Conservation (phyloP, 495 filamentous ascomycete genomes). For the Lophium mytilinum region DNA sequence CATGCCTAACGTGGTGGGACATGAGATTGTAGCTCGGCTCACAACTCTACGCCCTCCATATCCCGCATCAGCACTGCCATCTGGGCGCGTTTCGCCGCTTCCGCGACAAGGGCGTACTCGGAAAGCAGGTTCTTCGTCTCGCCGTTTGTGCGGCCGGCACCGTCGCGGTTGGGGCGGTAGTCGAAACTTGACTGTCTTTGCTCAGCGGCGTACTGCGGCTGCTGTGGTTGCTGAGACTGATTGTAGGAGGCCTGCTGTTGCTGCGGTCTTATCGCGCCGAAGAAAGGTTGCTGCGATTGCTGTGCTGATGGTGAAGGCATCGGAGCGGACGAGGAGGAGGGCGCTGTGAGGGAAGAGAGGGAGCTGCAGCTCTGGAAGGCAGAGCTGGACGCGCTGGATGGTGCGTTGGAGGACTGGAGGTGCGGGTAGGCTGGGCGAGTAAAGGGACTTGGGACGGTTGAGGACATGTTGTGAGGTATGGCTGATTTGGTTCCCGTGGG, state of each 20-base stretch:
- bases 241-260: constrained; percentile 10
- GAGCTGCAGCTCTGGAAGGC: constrained; percentile 30
- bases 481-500: neutral
- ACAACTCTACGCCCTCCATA: constrained; percentile 59
- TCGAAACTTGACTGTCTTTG: constrained; percentile 1
- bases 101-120: constrained; percentile 82
- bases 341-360: constrained; percentile 24
- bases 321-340: constrained; percentile 27
- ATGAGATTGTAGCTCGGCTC: constrained; percentile 9
- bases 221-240: constrained; percentile 7
- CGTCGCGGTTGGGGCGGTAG: constrained; percentile 13
- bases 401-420: constrained; percentile 5
- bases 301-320: constrained; percentile 29
- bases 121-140: constrained; percentile 56
- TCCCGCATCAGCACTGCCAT: constrained; percentile 81
- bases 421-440: constrained; percentile 16
- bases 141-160: constrained; percentile 31
- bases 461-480: constrained; percentile 4
- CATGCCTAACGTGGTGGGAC: no score
- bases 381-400: constrained; percentile 12
- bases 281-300: constrained; percentile 22
- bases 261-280: constrained; percentile 13
- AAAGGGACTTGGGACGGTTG: constrained; percentile 2
- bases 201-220: neutral
- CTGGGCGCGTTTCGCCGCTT: constrained; percentile 88